phyloP scores from a whole-genome alignment of 176 grass and related monocot genomes.

The Ensete ventricosum region DNA sequence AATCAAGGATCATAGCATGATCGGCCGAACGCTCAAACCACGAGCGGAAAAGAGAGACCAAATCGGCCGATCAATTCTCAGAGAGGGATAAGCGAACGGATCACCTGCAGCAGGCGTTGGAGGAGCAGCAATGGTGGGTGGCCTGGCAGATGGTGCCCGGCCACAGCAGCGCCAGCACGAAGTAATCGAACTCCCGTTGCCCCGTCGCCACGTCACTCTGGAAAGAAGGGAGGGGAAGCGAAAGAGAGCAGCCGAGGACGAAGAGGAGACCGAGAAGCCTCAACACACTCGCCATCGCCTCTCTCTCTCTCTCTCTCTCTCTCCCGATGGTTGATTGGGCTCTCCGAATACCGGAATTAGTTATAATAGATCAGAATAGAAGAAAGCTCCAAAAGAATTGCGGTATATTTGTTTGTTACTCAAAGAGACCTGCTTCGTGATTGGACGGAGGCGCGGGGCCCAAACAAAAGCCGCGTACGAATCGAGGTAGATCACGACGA shows the following conservation, averaged over 20 bases:
- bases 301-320: slow-evolving; percentile 23
- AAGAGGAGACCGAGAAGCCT: slow-evolving; percentile 25
- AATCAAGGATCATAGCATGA: background rate
- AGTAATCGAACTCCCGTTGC: slow-evolving; percentile 65
- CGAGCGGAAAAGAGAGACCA: background rate
- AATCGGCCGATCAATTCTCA: background rate
- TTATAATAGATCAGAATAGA: too few species aligned
- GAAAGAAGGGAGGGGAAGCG: slow-evolving; percentile 20
- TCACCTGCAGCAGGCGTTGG: slow-evolving; percentile 87
- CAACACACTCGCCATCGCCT: background rate
- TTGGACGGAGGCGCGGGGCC: too few species aligned
- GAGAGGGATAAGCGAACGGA: background rate
- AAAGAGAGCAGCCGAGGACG: background rate
- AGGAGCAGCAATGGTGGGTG: slow-evolving; percentile 67
- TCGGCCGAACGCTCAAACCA: background rate
- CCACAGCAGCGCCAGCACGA: slow-evolving; percentile 72
- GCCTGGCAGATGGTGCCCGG: slow-evolving; percentile 61
- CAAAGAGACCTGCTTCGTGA: too few species aligned
- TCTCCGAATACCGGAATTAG: too few species aligned
- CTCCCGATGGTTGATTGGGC: background rate
- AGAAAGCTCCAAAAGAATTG: too few species aligned
- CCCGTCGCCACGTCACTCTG: slow-evolving; percentile 21
- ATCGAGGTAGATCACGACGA: too few species aligned
- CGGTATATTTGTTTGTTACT: too few species aligned
- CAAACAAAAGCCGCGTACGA: too few species aligned